phyloP scores from a whole-genome alignment of 2,329 filamentous ascomycete species.

The Aureobasidium sp. region DNA sequence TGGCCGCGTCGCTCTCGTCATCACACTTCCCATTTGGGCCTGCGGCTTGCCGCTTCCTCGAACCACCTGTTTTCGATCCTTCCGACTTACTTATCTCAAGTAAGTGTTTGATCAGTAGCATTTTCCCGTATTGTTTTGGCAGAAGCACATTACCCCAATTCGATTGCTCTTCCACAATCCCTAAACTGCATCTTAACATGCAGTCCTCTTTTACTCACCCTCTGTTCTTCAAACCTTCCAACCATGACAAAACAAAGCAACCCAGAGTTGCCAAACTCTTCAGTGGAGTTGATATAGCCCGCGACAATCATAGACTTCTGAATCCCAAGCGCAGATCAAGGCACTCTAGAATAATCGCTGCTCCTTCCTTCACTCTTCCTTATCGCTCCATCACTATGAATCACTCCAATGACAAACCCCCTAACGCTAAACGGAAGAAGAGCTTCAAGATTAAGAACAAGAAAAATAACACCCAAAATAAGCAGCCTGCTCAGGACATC shows the following conservation, averaged over 20 bases:
- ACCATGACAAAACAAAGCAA: not conserved
- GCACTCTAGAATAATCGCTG: not conserved
- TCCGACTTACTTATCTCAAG: not conserved
- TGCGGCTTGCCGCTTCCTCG: not conserved
- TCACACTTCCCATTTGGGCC: slow-evolving; percentile 1
- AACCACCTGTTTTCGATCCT: not conserved
- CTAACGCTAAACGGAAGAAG: not conserved
- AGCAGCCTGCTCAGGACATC: not conserved
- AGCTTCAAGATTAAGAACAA: not conserved
- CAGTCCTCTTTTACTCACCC: not conserved
- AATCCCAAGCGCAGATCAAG: not conserved
- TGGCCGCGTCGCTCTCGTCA: not conserved
- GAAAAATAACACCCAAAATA: not conserved
- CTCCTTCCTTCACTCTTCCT: not conserved
- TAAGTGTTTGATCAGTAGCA: not conserved
- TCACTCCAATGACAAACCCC: not conserved
- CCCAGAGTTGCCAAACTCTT: not conserved
- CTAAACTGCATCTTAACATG: not conserved
- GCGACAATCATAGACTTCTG: not conserved
- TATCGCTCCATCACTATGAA: not conserved
- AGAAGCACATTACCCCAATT: not conserved
- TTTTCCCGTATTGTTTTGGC: not conserved
- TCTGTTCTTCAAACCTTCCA: not conserved
- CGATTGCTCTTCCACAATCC: not conserved
- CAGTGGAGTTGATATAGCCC: not conserved